Evolutionary conservation across 768 basidiomycete genomes (phyloP).

Genomic region (Phylloporus rhodoxanthus): DNA sequence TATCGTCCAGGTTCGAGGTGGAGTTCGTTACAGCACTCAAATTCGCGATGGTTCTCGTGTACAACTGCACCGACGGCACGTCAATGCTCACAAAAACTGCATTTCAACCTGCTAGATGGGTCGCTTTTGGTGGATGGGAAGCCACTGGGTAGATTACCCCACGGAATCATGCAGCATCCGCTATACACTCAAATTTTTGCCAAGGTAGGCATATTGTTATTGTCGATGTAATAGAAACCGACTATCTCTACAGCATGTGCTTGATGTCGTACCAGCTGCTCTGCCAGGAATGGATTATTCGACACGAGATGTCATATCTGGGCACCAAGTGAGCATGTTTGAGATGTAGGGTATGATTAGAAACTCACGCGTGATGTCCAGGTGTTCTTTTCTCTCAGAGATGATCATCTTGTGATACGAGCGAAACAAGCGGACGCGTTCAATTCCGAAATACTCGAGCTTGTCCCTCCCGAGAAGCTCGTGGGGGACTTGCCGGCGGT

Average conservation of each 20-base stretch:
- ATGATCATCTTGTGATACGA: constrained; percentile 16
- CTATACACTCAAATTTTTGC: constrained; percentile 20
- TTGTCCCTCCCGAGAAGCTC: constrained; percentile 23
- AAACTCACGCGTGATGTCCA: neutral
- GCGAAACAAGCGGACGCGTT: neutral
- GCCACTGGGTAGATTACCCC: constrained; percentile 21
- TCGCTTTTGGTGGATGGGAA: constrained; percentile 25
- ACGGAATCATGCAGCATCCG: constrained; percentile 13
- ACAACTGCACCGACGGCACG: constrained; percentile 5
- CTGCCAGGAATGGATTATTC: constrained; percentile 24
- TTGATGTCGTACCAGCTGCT: constrained; percentile 22
- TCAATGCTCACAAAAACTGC: constrained; percentile 19
- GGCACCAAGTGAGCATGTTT: constrained; percentile 14
- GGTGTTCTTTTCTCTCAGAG: constrained; percentile 22
- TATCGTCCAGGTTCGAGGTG: constrained; percentile 24
- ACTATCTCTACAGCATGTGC: constrained; percentile 14
- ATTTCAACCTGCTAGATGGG: constrained; percentile 22
- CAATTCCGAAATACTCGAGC: constrained; percentile 10
- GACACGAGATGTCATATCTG: constrained; percentile 12
- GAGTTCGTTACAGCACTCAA: constrained; percentile 6
- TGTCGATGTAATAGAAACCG: neutral
- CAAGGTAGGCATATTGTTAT: constrained; percentile 6
- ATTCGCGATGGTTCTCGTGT: constrained; percentile 22
- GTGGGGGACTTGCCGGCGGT: constrained; percentile 22
- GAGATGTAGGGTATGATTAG: neutral